Evolutionary conservation across 2,329 filamentous ascomycete genomes (phyloP), one percentile per base, ranked within the genome.

Genomic region (Chaetomium strumarium): DNA sequence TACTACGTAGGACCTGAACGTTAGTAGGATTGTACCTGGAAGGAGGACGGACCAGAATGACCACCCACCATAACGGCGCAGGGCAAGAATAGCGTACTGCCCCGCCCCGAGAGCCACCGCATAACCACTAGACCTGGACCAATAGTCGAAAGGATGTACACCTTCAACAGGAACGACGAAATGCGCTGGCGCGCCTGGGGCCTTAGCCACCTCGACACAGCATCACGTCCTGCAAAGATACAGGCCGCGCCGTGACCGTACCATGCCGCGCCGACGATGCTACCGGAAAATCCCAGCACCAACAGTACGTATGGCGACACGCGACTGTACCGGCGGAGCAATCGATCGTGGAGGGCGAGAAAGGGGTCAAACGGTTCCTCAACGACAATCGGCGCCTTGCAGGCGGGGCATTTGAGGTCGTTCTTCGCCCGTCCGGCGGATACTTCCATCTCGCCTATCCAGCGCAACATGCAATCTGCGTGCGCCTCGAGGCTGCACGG

Each of bases 401-500:
- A 99, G 57, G 95, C 88, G 2, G 92, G 92, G 66, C 93, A 99
- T 49, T 81, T 74, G 58, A 96, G 82, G 56, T 84, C 83, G 50
- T 82, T 81, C 67, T 75, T 67, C 65, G 79, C 69, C 54, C 69
- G 78, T 11, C 46, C 16, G 5, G 39, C 17, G 70, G 72, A 1
- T 80, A 79, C 19, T 79, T 96, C 90, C 65, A 90, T 81, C 65
- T 96, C 90, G n/a, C 88, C 86, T 16, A 97, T 86, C 91, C 91
- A 99, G 63, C 90, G 86, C 37, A 97, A 76, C 59, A 97, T 78
- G 67, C 91, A 96, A 55, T 83, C 80, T 67, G 97, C 90, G 67
- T 99, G 93, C 1, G 91, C 93, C 51, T 88, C 88, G 37, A 99
- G 77, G 12, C 88, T 90, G 70, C 93, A 99, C 0, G 86, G 86